Base-by-base conservation (phyloP, 306 rosid species). In the Hylodesmum podocarpum region DNA sequence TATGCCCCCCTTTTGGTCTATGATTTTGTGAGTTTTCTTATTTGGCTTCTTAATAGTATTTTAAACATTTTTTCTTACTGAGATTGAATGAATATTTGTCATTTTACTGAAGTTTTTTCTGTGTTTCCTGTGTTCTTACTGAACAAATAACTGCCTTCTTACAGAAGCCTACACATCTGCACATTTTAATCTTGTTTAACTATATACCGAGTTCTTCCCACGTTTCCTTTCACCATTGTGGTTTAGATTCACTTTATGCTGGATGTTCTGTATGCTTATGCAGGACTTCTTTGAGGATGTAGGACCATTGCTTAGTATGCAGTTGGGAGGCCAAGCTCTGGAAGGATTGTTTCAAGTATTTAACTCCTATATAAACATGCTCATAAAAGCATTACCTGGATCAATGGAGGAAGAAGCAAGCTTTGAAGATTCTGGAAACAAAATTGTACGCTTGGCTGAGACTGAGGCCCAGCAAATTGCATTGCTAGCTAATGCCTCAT, bases 271-370 rank as follows among this genome's bases (percentile, higher is more conserved):
- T 65, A 41, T 87, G 74, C 66, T 83, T 77, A 59, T 78, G 33
- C 92, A 96, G 99, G 99, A 96, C 75, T 96, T 92, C 88, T 89
- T 96, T 53, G 99, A 96, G 84, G 98, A 96, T 76, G 99, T 96
- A 44, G 99, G 99, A 69, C 99, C 97, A 31, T 85, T 93, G 78
- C 96, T 96, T 33, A 92, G 99, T 75, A 96, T 96, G 99, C 99
- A 91, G 90, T 82, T 96, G 90, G 99, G 99, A 44, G 96, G 98
- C 77, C 96, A 92, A 82, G 93, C 97, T 14, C 70, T 96, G 81
- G 99, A 93, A 80, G 99, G 99, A 62, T 79, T 96, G 83, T 89
- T 91, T 85, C 93, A 96, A 81, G 97, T 91, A 28, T 96, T 96
- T 68, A 85, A 93, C 77, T 89, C 97, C 47, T 96, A 91, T 79